Base-by-base conservation (phyloP, 179 eudicot species). In the Spergularia azorica region DNA sequence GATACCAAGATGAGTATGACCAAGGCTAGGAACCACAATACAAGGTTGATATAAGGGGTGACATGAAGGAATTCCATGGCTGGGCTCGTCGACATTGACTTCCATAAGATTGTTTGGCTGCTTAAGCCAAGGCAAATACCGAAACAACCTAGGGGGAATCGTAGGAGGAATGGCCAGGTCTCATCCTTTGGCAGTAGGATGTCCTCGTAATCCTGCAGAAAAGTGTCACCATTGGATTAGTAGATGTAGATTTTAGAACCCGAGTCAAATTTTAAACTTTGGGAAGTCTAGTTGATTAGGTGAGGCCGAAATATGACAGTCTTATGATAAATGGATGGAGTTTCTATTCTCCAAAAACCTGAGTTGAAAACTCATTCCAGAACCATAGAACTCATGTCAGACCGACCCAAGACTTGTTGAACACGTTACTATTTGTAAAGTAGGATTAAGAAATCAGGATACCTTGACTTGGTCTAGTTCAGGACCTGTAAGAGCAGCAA, bases 391-490 rank as follows among this genome's bases (percentile, higher is more conserved):
- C 48, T 5, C 48, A 5, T 7, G 48, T 4, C 48, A 5, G 48
- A 4, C 48, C 8, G 48, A 43, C 48, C 48, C 60, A 20, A 60
- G 38, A 60, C 38, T 60, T 11, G 20, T 32, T 18, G 39, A 60
- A 18, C 38, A 63, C 15, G 2, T 26, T 11, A 26, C 10, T 5
- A 6, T 3, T 26, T 12, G 43, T 12, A 26, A 63, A 13, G 32
- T 32, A 26, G 26, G 67, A 63, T 63, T 26, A 26, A 63, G 67
- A 63, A 67, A 13, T 39, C 36, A 11, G 5, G 67, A 62, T 85
- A 94, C 99, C 98, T 95, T 95, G 77, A 95, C 96, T 93, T 95
- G 87, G 74, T 93, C 99, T 2, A 95, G 86, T 81, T 95, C 98
- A 68, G 99, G 96, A 59, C 98, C 99, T 55, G 84, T 89, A 73